Base-by-base conservation (phyloP, 2,329 filamentous ascomycete genomes). In the Herpomyces periplanetae region DNA sequence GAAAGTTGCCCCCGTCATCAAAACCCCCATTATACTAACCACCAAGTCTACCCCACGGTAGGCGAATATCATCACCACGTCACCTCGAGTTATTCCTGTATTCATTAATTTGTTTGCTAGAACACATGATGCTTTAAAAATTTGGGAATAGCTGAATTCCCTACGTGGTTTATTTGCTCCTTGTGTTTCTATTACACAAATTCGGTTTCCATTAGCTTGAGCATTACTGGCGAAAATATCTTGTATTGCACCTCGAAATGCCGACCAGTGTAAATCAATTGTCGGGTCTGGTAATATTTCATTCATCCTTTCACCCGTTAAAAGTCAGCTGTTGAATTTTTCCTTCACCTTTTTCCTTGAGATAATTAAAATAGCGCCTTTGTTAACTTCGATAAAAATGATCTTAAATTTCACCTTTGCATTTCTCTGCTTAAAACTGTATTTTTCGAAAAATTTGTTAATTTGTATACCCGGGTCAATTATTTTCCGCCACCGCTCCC, bases 61-160 rank as follows among this genome's bases (percentile, higher is more conserved):
- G 21, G 68, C 68, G 33, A 59, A 88, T 26, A 80, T 65, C 66
- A 87, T 85, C 30, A 87, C 69, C 2, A 87, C 71, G 33, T 91
- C 71, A 5, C 69, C 71, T 27, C 56, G 46, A 23, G 57, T 47
- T 26, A 69, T 47, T 22, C 73, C 71, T 30, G 56, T 48, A 19
- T 60, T 46, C 20, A 63, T 51, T 9, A 88, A 47, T 32, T 85
- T 53, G 38, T 85, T 58, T 10, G 69, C 65, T 4, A 88, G 37
- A 8, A 55, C 47, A 34, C 84, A 84, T 12, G 66, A 63, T 0
- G 62, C 60, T 41, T 87, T 63, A 32, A 71, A 51, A 32, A 91
- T 87, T 31, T 85, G 66, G 27, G 46, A 45, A 37, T 88, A 91
- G 10, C 58, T 75, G 38, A 80, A 88, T 18, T 39, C 41, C 25